Percentiles rank a stretch among this genome's conserved stretches.
These are phyloP conservation scores for Phragmites australis DNA, from an alignment of 176 grass and related monocot species.

Conservation along the genomic window DNA sequence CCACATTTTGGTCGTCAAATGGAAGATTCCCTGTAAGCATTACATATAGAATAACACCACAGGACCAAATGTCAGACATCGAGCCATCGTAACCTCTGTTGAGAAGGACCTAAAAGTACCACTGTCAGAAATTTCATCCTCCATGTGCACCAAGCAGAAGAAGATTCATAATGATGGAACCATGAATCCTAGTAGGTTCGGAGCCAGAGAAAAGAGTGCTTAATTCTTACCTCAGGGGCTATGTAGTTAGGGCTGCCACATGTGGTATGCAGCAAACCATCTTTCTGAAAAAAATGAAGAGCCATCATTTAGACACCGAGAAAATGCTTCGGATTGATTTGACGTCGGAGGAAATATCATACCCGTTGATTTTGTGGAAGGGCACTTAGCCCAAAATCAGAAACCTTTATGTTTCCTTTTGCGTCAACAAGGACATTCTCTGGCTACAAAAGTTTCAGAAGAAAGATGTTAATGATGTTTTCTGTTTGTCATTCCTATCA, in stretches of 20 bases:
- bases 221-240: constrained; percentile 74
- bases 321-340: constrained; percentile 29
- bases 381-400: constrained; percentile 90
- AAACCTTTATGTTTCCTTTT: constrained; percentile 97
- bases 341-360: constrained; percentile 14
- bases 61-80: constrained; percentile 89
- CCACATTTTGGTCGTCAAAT: constrained; percentile 76
- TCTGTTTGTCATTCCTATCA: constrained; percentile 6
- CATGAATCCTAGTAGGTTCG: constrained; percentile 6
- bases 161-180: neutral
- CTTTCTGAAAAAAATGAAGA: constrained; percentile 59
- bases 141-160: neutral
- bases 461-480: constrained; percentile 8
- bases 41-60: constrained; percentile 87
- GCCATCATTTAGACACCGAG: neutral
- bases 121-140: constrained; percentile 29
- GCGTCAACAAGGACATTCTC: constrained; percentile 93
- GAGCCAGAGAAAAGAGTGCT: neutral
- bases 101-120: constrained; percentile 65
- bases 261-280: constrained; percentile 89
- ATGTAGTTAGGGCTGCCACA: constrained; percentile 97
- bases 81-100: constrained; percentile 93
- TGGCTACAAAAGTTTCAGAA: constrained; percentile 55
- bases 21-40: constrained; percentile 87
- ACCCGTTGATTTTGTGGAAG: constrained; percentile 79